phyloP scores from a whole-genome alignment of 441 rosid species.

The Metrosideros polymorpha region DNA sequence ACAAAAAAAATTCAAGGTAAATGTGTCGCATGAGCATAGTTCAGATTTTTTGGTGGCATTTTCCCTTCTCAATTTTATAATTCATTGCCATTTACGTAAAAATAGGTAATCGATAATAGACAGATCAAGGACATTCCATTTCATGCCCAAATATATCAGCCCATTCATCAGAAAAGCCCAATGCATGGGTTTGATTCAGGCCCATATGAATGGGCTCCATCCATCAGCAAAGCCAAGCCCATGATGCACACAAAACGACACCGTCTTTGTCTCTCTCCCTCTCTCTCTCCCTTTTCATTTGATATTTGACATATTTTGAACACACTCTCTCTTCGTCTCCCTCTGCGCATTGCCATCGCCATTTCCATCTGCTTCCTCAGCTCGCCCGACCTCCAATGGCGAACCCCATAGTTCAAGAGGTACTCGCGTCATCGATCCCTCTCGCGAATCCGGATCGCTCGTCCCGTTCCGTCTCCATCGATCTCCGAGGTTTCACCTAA shows the following conservation, averaged over 20 bases:
- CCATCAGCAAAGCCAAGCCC: background rate
- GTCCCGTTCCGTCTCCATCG: background rate
- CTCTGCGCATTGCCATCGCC: background rate
- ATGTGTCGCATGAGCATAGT: no score
- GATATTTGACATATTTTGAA: background rate
- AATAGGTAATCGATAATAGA: no score
- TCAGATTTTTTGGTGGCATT: no score
- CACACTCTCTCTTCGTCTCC: rapidly evolving
- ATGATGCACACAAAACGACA: background rate
- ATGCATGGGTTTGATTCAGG: background rate
- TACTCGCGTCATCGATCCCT: background rate
- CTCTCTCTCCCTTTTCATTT: rapidly evolving
- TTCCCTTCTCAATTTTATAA: no score
- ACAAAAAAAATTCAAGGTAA: no score
- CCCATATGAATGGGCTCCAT: background rate
- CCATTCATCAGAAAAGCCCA: no score
- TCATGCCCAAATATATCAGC: no score
- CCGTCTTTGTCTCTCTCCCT: background rate
- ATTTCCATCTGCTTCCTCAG: background rate
- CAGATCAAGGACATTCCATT: no score
- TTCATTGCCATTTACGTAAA: no score
- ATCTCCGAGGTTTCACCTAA: background rate
- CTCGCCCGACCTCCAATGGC: slow-evolving; percentile 28
- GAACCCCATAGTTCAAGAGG: slow-evolving; percentile 57
- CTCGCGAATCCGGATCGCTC: background rate